Evolutionary conservation across 2,329 filamentous ascomycete species (phyloP).

Genomic region (Tolypocladium album): DNA sequence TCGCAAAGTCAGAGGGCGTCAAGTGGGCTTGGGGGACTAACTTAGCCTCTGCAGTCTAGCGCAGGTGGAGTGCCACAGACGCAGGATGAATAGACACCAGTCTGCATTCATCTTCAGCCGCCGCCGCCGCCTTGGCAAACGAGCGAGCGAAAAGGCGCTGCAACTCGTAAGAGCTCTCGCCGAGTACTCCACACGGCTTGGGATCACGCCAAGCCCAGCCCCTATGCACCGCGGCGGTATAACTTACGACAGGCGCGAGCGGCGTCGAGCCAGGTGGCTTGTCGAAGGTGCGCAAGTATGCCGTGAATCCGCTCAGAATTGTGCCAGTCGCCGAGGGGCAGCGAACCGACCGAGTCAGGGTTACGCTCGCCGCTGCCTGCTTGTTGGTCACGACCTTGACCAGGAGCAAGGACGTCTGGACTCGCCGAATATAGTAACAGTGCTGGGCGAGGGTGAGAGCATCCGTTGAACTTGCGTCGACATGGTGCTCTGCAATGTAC

Average conservation of each 20-base stretch:
- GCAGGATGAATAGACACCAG: background rate
- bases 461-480: background rate
- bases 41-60: background rate
- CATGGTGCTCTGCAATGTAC: background rate
- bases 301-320: background rate
- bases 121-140: background rate
- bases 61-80: background rate
- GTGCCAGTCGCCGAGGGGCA: background rate
- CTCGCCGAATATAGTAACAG: background rate
- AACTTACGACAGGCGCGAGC: background rate
- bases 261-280: background rate
- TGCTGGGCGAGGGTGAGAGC: background rate
- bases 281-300: background rate
- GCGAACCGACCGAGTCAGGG: background rate
- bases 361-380: background rate
- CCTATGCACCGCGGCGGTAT: background rate
- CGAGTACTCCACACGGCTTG: background rate
- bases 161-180: background rate
- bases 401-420: background rate
- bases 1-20: background rate
- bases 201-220: background rate
- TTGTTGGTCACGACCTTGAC: background rate
- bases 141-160: background rate
- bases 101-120: background rate
- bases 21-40: background rate